Evolutionary conservation across 441 rosid species (phyloP), one percentile per base, ranked within the genome.

Genomic region (Gossypium davidsonii): DNA sequence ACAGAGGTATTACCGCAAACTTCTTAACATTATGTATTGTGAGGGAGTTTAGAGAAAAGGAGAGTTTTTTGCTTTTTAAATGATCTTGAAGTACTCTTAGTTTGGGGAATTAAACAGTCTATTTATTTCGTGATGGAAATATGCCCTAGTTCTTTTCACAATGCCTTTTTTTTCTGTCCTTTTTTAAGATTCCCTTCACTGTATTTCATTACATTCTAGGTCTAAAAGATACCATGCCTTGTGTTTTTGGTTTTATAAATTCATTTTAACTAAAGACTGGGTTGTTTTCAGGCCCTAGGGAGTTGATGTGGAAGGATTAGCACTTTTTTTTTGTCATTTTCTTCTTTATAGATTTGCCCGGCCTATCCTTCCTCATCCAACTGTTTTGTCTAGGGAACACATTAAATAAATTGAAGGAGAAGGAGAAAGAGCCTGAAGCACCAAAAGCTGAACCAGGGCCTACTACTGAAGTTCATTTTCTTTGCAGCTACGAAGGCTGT

Each of bases 391-490:
- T 73, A 92, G 98, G 90, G 83, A 85, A 79, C 51, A 87, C 88
- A 11, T 76, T 86, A 81, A 88, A 80, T 79, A 90, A 83, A 73
- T 79, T 90, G 79, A 82, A 83, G 72, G 98, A 95, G 70, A 88
- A 81, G 70, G 90, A 78, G 59, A 89, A 85, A 75, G 94, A 91
- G 80, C 84, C 89, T 8, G 86, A 83, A 65, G 85, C 80, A 46
- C 90, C 90, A 0, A 93, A 92, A 73, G 93, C 94, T 62, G 96
- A 94, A 71, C 96, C 97, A 18, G 99, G 93, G 80, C 97, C 99
- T 15, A 91, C 96, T 0, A 89, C 93, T 2, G 99, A 94, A 83
- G 96, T 91, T 83, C 91, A 91, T 17, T 92, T 94, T 79, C 94
- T 92, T 2, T 94, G 99, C 85, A 94, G 98, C 84, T 94, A 80